phyloP scores from a whole-genome alignment of 768 basidiomycete genomes.

The Naganishia vaughanmartiniae region DNA sequence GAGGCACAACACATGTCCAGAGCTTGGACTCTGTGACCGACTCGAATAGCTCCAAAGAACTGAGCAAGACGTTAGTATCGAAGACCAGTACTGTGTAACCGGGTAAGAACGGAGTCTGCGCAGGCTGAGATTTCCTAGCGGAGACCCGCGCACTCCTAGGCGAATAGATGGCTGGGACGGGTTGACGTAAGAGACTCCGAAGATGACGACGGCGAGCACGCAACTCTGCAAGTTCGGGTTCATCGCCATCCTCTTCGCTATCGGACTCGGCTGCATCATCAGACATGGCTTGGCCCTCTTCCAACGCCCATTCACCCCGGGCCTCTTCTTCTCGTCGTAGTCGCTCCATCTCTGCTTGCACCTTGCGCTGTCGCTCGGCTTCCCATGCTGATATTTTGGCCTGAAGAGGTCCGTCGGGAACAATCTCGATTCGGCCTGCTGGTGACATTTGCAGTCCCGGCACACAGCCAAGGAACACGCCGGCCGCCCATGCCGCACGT shows the following conservation, averaged over 20 bases:
- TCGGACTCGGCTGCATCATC: conserved; percentile 35
- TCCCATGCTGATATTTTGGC: conserved; percentile 32
- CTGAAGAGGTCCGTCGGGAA: conserved; percentile 58
- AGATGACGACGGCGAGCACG: conserved; percentile 75
- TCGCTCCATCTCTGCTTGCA: conserved; percentile 60
- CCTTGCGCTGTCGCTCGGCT: conserved; percentile 51
- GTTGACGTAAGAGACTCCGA: conserved; percentile 59
- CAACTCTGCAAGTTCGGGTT: conserved; percentile 31
- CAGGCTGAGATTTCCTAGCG: conserved; percentile 39
- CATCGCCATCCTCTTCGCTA: conserved; percentile 36
- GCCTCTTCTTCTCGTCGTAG: conserved; percentile 65
- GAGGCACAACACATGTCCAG: conserved; percentile 87
- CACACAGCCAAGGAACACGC: conserved; percentile 66
- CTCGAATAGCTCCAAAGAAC: conserved; percentile 69
- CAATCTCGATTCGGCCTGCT: conserved; percentile 57
- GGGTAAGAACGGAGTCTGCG: conserved; percentile 58
- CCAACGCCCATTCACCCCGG: conserved; percentile 58
- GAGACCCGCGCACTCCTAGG: conserved; percentile 49
- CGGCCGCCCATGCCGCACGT: conserved; percentile 67
- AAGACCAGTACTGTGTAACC: conserved; percentile 88
- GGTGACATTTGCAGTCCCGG: conserved; percentile 66
- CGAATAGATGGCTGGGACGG: conserved; percentile 45
- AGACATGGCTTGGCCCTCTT: conserved; percentile 53
- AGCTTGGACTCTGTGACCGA: conserved; percentile 72
- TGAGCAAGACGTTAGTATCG: conserved; percentile 91